Conservation (phyloP, 177 flowering plant genomes). For the Telopea speciosissima region DNA sequence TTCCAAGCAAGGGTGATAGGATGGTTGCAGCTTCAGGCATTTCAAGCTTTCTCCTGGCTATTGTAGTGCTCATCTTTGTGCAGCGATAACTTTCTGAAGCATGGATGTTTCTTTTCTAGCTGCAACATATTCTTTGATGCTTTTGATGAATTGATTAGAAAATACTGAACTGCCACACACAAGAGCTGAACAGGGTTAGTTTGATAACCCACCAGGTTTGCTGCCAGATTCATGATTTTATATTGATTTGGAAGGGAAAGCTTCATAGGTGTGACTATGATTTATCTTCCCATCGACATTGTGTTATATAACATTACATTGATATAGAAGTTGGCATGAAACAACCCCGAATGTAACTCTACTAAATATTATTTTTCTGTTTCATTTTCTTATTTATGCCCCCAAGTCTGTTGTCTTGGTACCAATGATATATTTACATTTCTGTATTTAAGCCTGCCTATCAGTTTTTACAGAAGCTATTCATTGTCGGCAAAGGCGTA, state of each 20-base stretch:
- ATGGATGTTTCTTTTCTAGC: neutral
- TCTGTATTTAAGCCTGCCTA: no score
- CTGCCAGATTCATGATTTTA: neutral
- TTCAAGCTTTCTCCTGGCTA: constrained; percentile 13
- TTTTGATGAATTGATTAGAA: constrained; percentile 11
- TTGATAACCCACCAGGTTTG: neutral
- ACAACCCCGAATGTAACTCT: neutral
- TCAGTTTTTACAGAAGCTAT: no score
- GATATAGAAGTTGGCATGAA: neutral
- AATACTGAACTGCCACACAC: neutral
- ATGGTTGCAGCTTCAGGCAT: neutral
- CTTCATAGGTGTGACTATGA: neutral
- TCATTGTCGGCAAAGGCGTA: no score
- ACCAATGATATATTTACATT: no score
- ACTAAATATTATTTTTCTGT: neutral
- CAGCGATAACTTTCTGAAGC: constrained; percentile 13
- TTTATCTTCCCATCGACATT: neutral
- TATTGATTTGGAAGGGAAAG: neutral
- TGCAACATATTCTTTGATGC: constrained; percentile 22
- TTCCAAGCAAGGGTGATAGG: constrained; percentile 22
- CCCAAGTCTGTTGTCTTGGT: neutral
- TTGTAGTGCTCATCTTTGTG: constrained; percentile 14
- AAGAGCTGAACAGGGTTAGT: neutral
- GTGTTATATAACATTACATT: neutral
- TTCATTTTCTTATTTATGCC: neutral